Conservation (phyloP, 768 basidiomycete genomes). For the Coprinopsis strossmayeri region DNA sequence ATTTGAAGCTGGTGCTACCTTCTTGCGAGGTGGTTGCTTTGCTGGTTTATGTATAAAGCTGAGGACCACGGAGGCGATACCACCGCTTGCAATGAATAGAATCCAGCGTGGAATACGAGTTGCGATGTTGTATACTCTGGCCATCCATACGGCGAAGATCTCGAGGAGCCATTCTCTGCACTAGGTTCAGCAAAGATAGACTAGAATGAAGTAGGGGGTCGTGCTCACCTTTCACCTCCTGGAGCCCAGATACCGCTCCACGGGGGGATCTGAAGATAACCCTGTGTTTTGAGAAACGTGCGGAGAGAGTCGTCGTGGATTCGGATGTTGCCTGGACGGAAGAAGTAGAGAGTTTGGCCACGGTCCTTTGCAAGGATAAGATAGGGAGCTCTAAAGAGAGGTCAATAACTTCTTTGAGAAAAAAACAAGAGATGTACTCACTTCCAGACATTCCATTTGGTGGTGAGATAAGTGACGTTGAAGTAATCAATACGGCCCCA, state of each 20-base stretch:
- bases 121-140: slow-evolving; percentile 45
- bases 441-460: slow-evolving; percentile 85
- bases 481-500: slow-evolving; percentile 89
- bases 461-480: slow-evolving; percentile 76
- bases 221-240: slow-evolving; percentile 61
- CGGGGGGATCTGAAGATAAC: slow-evolving; percentile 53
- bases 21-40: slow-evolving; percentile 12
- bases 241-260: slow-evolving; percentile 71
- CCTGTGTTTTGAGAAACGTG: slow-evolving; percentile 58
- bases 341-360: slow-evolving; percentile 79
- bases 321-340: slow-evolving; percentile 56
- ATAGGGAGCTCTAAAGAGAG: slow-evolving; percentile 59
- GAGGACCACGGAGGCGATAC: slow-evolving; percentile 59
- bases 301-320: slow-evolving; percentile 55
- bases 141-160: slow-evolving; percentile 42
- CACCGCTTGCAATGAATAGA: slow-evolving; percentile 60
- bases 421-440: slow-evolving; percentile 29
- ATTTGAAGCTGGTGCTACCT: background rate
- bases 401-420: background rate
- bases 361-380: slow-evolving; percentile 66
- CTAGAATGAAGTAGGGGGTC: background rate
- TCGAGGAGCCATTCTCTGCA: slow-evolving; percentile 65
- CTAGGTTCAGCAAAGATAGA: background rate
- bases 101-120: slow-evolving; percentile 65
- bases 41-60: slow-evolving; percentile 49